Base-by-base conservation (phyloP, 1,284 basidiomycete genomes). In the Marasmius fiardii region DNA sequence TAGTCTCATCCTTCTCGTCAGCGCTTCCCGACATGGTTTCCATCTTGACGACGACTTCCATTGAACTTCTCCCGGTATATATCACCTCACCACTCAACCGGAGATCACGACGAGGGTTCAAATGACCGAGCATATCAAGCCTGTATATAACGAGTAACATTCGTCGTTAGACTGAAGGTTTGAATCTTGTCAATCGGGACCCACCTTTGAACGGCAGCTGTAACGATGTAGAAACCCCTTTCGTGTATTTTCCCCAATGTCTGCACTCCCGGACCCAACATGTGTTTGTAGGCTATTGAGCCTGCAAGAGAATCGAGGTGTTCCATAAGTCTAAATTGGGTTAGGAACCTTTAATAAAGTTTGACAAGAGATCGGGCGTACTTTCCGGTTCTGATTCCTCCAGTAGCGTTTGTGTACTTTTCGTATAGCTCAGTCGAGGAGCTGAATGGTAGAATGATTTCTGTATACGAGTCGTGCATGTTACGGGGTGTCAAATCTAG, bases 1-100 rank as follows among this genome's bases (percentile, higher is more conserved):
- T 75, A 0, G 86, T 88, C 61, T 83, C 74, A 26, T 83, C 83
- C 4, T 71, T 69, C 21, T 72, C 72, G 28, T 74, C 69, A 2
- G n/a, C 10, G 26, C 66, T 64, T 35, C 76, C 73, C 37, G 51
- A 35, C 23, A 88, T 65, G 18, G 78, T 84, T 65, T 92, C 88
- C 86, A 92, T 90, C 65, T 87, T 89, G 34, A 93, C 86, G 2
- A 84, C 88, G 24, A 92, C 83, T 66, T 93, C 90, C 82, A 93
- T 90, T 0, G 86, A 90, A 56, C 85, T 89, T 37, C 70, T 76
- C 0, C 90, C 91, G 0, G 88, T 88, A 64, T 88, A 88, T 23
- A 91, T 86, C 21, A 93, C 89, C 63, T 92, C 90, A 0, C 90
- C 91, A 41, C 85, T 86, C 41, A 93, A 73, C 21, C 86, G 78